A percentile compares a stretch with the other conserved stretches of the same genome.
Evolutionary conservation across 1,284 basidiomycete genomes (phyloP).

Genomic region (Heterobasidion parviporum): DNA sequence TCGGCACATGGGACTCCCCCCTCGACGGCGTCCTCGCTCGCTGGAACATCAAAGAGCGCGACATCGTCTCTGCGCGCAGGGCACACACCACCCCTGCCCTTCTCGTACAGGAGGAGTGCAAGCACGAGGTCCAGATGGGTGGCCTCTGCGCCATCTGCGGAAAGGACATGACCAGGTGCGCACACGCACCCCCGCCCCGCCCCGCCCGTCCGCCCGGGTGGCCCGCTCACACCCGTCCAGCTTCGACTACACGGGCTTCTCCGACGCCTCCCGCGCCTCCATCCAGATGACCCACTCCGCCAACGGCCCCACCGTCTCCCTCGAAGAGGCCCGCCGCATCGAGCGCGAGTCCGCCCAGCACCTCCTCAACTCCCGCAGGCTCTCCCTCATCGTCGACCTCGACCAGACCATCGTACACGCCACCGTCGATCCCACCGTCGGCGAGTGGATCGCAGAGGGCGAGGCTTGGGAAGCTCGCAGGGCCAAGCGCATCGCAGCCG

Average conservation of each 20-base stretch:
- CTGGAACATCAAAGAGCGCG: slow-evolving; percentile 58
- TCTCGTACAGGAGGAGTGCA: slow-evolving; percentile 78
- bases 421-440: slow-evolving; percentile 96
- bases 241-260: slow-evolving; percentile 80
- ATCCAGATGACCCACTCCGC: slow-evolving; percentile 84
- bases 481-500: slow-evolving; percentile 27
- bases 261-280: slow-evolving; percentile 70
- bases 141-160: slow-evolving; percentile 93
- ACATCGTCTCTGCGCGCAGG: slow-evolving; percentile 46
- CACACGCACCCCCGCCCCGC: slow-evolving; percentile 16
- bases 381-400: slow-evolving; percentile 95
- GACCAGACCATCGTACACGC: slow-evolving; percentile 99
- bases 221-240: slow-evolving; percentile 28
- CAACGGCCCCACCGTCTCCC: slow-evolving; percentile 68
- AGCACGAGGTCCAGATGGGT: slow-evolving; percentile 86
- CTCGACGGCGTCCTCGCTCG: slow-evolving; percentile 65
- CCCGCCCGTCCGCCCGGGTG: background rate
- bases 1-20: slow-evolving; percentile 83
- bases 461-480: slow-evolving; percentile 62
- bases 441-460: slow-evolving; percentile 91
- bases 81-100: slow-evolving; percentile 55
- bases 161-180: slow-evolving; percentile 84
- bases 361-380: slow-evolving; percentile 69
- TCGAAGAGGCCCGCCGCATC: slow-evolving; percentile 84
- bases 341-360: slow-evolving; percentile 76